Percentiles rank a stretch among this genome's conserved stretches.
phyloP scores from a whole-genome alignment of 176 grass and related monocot species.

The Ananas comosus region DNA sequence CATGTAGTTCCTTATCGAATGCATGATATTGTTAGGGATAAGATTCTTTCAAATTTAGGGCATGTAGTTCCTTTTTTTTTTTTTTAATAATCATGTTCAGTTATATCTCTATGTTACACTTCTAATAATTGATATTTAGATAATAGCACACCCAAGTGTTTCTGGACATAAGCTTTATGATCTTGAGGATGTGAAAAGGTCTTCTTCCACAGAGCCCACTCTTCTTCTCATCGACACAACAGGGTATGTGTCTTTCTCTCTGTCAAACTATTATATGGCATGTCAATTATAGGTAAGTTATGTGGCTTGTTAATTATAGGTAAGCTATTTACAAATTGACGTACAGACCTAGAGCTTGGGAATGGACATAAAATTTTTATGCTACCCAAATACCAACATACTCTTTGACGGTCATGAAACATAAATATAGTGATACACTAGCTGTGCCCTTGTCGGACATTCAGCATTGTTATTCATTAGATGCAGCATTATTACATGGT shows the following conservation, averaged over 20 bases:
- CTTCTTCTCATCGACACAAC: conserved; percentile 96
- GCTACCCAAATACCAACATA: too few species aligned
- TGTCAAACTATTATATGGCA: neutral
- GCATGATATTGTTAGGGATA: neutral
- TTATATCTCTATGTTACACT: neutral
- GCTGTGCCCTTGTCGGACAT: too few species aligned
- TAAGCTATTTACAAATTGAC: neutral
- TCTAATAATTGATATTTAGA: conserved; percentile 37
- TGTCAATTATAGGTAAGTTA: neutral
- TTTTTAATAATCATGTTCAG: neutral
- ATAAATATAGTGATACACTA: neutral
- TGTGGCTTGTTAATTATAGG: neutral
- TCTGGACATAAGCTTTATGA: conserved; percentile 78
- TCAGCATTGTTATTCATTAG: too few species aligned
- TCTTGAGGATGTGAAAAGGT: conserved; percentile 66
- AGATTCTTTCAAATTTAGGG: conserved; percentile 1
- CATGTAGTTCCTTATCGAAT: neutral
- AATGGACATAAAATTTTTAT: too few species aligned
- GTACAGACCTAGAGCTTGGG: neutral
- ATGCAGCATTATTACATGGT: too few species aligned
- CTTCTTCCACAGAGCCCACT: conserved; percentile 74
- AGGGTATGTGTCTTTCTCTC: conserved; percentile 41
- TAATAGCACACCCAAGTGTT: conserved; percentile 77
- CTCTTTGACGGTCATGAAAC: neutral
- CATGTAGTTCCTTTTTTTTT: neutral